Evolutionary conservation across 2,329 filamentous ascomycete species (phyloP), one percentile per base, ranked within the genome.

Genomic region (Exophiala dermatitidis): DNA sequence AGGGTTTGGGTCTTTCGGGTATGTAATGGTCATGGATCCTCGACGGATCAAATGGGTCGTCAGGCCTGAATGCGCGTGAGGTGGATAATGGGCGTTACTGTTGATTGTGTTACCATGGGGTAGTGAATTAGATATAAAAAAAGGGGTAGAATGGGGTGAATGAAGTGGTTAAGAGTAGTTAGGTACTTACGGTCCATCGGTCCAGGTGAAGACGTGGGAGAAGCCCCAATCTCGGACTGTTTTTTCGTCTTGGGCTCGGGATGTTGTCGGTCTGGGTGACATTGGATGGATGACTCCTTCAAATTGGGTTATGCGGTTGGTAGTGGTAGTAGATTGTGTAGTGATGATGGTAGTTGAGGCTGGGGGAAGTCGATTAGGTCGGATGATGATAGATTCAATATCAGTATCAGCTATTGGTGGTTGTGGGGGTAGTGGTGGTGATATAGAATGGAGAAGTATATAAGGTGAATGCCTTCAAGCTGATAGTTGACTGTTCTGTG

Each of bases 31-130:
- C 46, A 84, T 64, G n/a, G 71, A 67, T 2, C 80, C 80, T 6
- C 70, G 68, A 1, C 80, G 72, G 56, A 84, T 80, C 5, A 83
- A 68, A 64, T 84, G 81, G 1, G 80, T 83, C 0, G 80, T 83
- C 0, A 77, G 63, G 9, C 74, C 74, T 2, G 64, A 61, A 63
- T 84, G 81, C 2, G 69, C 71, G 64, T 84, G 81, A 5, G 80
- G 80, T 12, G 79, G 69, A 64, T 84, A 84, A 63, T 84, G 69
- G 9, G 78, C 73, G 59, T 81, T 77, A 44, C 78, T 82, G 59
- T 12, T 47, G 10, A 10, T 41, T 19, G 30, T 38, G n/a, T n/a
- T n/a, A n/a, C 37, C 32, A 29, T 45, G 9, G n/a, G 33, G 6
- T 6, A 36, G n/a, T 36, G 33, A 6, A 6, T 36, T n/a, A n/a